Base-by-base conservation (phyloP, 139 green algal genomes). In the Chlorella sp. region DNA sequence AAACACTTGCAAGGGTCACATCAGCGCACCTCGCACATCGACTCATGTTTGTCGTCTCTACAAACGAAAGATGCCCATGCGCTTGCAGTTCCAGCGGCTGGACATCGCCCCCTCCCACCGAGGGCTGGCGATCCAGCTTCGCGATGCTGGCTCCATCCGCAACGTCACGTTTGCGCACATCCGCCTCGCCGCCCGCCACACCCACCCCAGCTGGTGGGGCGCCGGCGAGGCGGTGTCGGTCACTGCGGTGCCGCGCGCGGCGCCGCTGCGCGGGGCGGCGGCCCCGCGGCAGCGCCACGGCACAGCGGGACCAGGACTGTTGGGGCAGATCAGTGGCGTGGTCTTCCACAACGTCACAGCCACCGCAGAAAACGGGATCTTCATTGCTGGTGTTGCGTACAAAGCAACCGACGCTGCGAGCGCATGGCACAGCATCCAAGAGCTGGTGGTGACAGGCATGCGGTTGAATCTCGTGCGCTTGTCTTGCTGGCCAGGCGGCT, bases 191-290 rank as follows among this genome's bases (percentile, higher is more conserved):
- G 73, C 77, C 5, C 63, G 53, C 15, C 67, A 67, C 25, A 74
- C 75, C 61, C 25, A 76, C 9, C 59, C 65, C 74, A 53, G n/a
- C n/a, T 86, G 79, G 85, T 87, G 73, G 79, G 85, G 85, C 2
- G 79, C 58, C 0, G 79, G 65, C 4, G 85, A 90, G 80, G 69
- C 85, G 8, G 78, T 90, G 19, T 67, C 82, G 41, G 71, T 90
- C 29, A 85, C 82, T 0, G 75, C 79, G 2, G 27, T 85, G 56
- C 82, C 78, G 5, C 76, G 84, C 25, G 29, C n/a, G 21, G 17
- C n/a, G 35, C 38, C 14, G 33, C 9, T 21, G 6, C 4, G 12
- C 67, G 55, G 50, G 51, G 68, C 4, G 66, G 21, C 2, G 17
- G 42, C 7, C 27, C 14, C 12, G 27, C 42, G 45, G 29, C n/a